A percentile compares a stretch with the other conserved stretches of the same genome.
Conservation (phyloP, 2,329 filamentous ascomycete species). For the Colletotrichum lentis region DNA sequence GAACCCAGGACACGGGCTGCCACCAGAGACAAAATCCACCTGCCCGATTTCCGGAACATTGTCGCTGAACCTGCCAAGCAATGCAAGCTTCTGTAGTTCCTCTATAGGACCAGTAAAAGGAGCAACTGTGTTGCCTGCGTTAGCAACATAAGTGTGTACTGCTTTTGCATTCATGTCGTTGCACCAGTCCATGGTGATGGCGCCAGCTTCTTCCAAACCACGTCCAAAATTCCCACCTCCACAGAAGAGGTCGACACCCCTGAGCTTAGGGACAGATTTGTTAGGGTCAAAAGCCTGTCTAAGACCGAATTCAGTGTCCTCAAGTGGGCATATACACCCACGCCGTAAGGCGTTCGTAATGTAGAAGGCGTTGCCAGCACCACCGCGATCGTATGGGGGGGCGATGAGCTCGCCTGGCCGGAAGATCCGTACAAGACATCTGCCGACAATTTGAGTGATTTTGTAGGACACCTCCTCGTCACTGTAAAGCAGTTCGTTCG, state of each 20-base stretch:
- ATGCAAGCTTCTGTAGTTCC: slow-evolving; percentile 65
- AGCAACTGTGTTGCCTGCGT: slow-evolving; percentile 55
- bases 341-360: slow-evolving; percentile 55
- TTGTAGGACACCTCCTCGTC: slow-evolving; percentile 52
- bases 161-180: slow-evolving; percentile 72
- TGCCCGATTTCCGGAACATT: slow-evolving; percentile 67
- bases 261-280: slow-evolving; percentile 51
- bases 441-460: slow-evolving; percentile 56
- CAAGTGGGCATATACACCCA: slow-evolving; percentile 39
- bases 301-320: slow-evolving; percentile 44
- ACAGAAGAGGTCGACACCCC: slow-evolving; percentile 77
- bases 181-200: slow-evolving; percentile 69
- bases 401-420: slow-evolving; percentile 56
- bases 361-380: slow-evolving; percentile 72
- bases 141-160: slow-evolving; percentile 78
- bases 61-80: slow-evolving; percentile 58
- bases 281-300: slow-evolving; percentile 65
- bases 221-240: slow-evolving; percentile 81
- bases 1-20: slow-evolving; percentile 82
- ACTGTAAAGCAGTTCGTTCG: slow-evolving; percentile 69
- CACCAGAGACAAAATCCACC: slow-evolving; percentile 74
- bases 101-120: slow-evolving; percentile 78
- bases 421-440: slow-evolving; percentile 69
- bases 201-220: slow-evolving; percentile 76
- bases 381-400: slow-evolving; percentile 70